phyloP scores from a whole-genome alignment of 768 basidiomycete species.

The Trametopsis cervina region DNA sequence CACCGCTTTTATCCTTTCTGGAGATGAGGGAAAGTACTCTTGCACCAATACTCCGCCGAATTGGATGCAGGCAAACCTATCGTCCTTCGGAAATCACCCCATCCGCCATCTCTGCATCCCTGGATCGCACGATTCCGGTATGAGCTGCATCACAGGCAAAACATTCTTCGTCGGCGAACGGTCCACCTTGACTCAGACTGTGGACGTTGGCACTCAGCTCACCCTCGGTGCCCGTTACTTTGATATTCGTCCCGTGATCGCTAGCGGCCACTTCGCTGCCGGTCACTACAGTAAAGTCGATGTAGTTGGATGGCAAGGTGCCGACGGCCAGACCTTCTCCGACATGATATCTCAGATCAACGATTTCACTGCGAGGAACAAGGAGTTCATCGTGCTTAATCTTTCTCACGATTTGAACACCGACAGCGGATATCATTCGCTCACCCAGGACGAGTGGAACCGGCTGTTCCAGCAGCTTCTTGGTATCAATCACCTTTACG shows the following conservation, averaged over 20 bases:
- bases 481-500: constrained; percentile 8
- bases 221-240: constrained; percentile 7
- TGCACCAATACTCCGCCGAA: constrained; percentile 5
- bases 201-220: constrained; percentile 5
- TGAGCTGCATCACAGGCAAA: constrained; percentile 11
- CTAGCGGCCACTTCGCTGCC: constrained; percentile 8
- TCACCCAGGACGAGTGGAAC: constrained; percentile 10
- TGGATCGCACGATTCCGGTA: constrained; percentile 11
- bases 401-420: constrained; percentile 12
- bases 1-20: constrained; percentile 7
- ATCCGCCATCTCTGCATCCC: constrained; percentile 9
- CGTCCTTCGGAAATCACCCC: constrained; percentile 5
- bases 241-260: constrained; percentile 10
- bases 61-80: constrained; percentile 10
- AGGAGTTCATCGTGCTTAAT: constrained; percentile 11
- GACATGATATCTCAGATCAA: constrained; percentile 9
- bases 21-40: constrained; percentile 1
- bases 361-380: constrained; percentile 6
- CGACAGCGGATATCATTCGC: constrained; percentile 4
- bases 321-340: constrained; percentile 8
- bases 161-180: constrained; percentile 4
- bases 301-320: constrained; percentile 8
- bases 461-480: constrained; percentile 7
- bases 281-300: constrained; percentile 9
- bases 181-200: constrained; percentile 8